These are phyloP conservation scores for Polychaeton citri DNA, from an alignment of 2,329 filamentous ascomycete species.

Conservation along the genomic window DNA sequence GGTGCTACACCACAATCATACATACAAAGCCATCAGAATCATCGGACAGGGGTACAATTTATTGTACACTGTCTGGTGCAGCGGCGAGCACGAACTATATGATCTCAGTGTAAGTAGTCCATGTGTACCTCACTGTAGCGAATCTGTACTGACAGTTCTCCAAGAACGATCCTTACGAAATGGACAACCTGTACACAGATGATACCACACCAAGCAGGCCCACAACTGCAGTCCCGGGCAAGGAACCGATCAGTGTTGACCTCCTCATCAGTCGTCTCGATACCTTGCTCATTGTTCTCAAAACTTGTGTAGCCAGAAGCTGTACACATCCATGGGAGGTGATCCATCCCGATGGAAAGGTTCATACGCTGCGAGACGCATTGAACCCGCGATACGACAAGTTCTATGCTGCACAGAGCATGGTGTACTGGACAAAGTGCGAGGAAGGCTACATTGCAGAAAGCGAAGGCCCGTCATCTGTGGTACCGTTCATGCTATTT, in stretches of 20 bases:
- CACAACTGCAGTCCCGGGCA: not conserved
- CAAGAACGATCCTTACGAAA: conserved; percentile 11
- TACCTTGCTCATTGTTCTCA: conserved; percentile 19
- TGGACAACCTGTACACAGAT: conserved; percentile 7
- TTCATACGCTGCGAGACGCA: conserved; percentile 15
- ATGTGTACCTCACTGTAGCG: not conserved
- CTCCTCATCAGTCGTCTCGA: conserved; percentile 15
- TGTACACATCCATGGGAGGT: conserved; percentile 19
- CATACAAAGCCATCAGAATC: conserved; percentile 19
- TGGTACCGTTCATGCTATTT: too few species aligned
- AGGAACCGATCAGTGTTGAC: not conserved
- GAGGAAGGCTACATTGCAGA: not conserved
- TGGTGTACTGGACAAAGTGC: not conserved
- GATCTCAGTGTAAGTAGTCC: conserved; percentile 23
- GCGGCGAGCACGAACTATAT: conserved; percentile 53
- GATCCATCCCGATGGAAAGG: conserved; percentile 17
- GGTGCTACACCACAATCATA: conserved; percentile 15
- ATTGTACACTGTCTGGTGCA: conserved; percentile 58
- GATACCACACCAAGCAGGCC: not conserved
- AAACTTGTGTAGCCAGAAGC: conserved; percentile 18
- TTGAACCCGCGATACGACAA: conserved; percentile 14
- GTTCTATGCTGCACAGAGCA: conserved; percentile 17
- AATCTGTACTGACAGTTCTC: not conserved
- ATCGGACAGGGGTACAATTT: conserved; percentile 37
- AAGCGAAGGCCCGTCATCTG: not conserved